These are phyloP conservation scores for Saccharomyces hybrid DNA, from an alignment of 1,139 yeast genomes.

Conservation along the genomic window DNA sequence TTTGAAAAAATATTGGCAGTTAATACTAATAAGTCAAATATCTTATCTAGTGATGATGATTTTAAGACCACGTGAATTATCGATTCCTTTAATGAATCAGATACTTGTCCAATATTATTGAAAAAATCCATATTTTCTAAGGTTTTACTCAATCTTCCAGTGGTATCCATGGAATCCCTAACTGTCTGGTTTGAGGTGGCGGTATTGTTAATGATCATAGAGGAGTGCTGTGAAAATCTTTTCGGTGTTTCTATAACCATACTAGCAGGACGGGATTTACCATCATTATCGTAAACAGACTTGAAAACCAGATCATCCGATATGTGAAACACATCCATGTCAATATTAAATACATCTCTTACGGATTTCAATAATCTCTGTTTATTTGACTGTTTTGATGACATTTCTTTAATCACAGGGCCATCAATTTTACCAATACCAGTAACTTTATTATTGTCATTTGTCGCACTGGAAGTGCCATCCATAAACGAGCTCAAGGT, in stretches of 20 bases:
- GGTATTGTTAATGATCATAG: constrained; percentile 6
- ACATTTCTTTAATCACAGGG: constrained; percentile 26
- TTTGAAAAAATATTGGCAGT: constrained; percentile 54
- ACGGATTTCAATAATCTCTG: constrained; percentile 46
- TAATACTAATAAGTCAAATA: constrained; percentile 54
- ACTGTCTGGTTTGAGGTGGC: constrained; percentile 8
- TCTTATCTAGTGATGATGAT: constrained; percentile 53
- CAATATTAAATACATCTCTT: constrained; percentile 54
- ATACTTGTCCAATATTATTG: constrained; percentile 20
- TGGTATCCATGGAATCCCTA: constrained; percentile 23
- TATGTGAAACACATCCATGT: constrained; percentile 46
- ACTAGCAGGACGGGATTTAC: constrained; percentile 38
- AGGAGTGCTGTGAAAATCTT: constrained; percentile 31
- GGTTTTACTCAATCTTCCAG: constrained; percentile 24
- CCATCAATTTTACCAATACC: constrained; percentile 35
- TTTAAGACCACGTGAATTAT: constrained; percentile 43
- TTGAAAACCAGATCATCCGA: constrained; percentile 50
- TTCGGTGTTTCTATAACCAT: constrained; percentile 42
- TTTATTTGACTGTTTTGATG: constrained; percentile 35
- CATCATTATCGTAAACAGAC: constrained; percentile 36
- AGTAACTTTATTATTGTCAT: constrained; percentile 27
- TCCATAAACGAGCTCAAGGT: not conserved
- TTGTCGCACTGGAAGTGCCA: not conserved
- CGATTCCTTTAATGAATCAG: constrained; percentile 31
- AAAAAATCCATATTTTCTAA: constrained; percentile 33